A percentile compares a stretch with the other conserved stretches of the same genome.
These are phyloP conservation scores for Hygrophorus pudorinus DNA, from an alignment of 768 basidiomycete genomes.

Conservation along the genomic window DNA sequence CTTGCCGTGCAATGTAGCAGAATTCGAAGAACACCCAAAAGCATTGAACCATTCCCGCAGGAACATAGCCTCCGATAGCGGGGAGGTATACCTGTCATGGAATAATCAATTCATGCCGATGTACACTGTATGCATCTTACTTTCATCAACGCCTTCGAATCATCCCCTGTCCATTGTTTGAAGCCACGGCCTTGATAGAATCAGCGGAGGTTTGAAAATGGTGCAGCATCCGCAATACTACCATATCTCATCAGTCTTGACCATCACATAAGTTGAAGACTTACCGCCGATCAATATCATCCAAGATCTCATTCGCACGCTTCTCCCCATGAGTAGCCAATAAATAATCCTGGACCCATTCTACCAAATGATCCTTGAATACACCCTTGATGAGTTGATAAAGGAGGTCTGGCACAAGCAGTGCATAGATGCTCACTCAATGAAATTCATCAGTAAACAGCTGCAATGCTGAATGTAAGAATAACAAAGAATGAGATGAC, in stretches of 20 bases:
- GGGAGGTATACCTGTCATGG: conserved; percentile 13
- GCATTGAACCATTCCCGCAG: conserved; percentile 7
- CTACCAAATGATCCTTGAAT: conserved; percentile 31
- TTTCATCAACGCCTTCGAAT: conserved; percentile 9
- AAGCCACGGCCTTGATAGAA: conserved; percentile 8
- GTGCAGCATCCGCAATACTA: conserved; percentile 4
- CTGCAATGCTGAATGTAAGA: conserved; percentile 15
- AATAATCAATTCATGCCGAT: background rate
- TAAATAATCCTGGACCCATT: conserved; percentile 20
- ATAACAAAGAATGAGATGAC: background rate
- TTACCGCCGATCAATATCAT: conserved; percentile 22
- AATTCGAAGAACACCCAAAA: conserved; percentile 15
- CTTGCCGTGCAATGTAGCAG: conserved; percentile 14
- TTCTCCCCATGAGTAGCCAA: too few relatives aligned
- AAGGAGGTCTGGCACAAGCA: conserved; percentile 24
- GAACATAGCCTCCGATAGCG: conserved; percentile 12
- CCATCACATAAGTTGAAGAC: background rate
- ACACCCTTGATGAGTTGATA: conserved; percentile 33
- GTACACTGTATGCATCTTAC: background rate
- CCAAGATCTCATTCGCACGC: conserved; percentile 17
- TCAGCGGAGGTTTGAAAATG: conserved; percentile 4
- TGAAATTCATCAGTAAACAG: conserved; percentile 26
- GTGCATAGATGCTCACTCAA: conserved; percentile 24
- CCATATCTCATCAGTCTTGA: background rate
- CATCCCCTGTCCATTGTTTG: conserved; percentile 9